Evolutionary conservation across 495 filamentous ascomycete species (phyloP).

Genomic region (Hypoxylon fuscum): DNA sequence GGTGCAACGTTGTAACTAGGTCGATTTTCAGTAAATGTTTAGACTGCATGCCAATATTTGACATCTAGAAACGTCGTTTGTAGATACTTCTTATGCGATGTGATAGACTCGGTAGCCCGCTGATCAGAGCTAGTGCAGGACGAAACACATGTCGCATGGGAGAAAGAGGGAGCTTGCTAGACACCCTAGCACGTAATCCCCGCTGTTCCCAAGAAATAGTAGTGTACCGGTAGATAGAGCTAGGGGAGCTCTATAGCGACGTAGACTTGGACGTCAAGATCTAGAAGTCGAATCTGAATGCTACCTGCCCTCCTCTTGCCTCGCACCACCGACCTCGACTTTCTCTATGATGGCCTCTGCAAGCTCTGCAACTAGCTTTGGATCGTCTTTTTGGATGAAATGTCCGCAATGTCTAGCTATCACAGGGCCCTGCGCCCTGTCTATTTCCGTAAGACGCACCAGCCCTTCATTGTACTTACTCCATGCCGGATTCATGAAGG

Average conservation of each 20-base stretch:
- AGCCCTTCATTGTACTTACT: conserved; percentile 65
- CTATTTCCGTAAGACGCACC: conserved; percentile 52
- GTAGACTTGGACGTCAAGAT: neutral
- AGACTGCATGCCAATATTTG: neutral
- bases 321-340: neutral
- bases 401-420: conserved; percentile 66
- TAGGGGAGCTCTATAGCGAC: neutral
- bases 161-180: neutral
- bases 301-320: neutral
- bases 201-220: neutral
- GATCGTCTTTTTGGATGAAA: conserved; percentile 70
- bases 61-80: conserved; percentile 1
- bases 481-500: conserved; percentile 66
- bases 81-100: no score
- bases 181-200: neutral
- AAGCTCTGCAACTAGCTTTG: conserved; percentile 63
- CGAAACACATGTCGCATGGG: neutral
- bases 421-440: conserved; percentile 55
- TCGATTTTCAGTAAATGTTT: neutral
- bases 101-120: neutral
- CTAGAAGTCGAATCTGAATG: neutral
- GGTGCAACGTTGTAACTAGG: neutral
- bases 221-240: no score
- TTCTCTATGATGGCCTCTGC: conserved; percentile 49
- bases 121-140: neutral